Percentiles rank a stretch among this genome's conserved stretches.
Evolutionary conservation across 2,329 filamentous ascomycete species (phyloP).

Genomic region (Botryotinia calthae): DNA sequence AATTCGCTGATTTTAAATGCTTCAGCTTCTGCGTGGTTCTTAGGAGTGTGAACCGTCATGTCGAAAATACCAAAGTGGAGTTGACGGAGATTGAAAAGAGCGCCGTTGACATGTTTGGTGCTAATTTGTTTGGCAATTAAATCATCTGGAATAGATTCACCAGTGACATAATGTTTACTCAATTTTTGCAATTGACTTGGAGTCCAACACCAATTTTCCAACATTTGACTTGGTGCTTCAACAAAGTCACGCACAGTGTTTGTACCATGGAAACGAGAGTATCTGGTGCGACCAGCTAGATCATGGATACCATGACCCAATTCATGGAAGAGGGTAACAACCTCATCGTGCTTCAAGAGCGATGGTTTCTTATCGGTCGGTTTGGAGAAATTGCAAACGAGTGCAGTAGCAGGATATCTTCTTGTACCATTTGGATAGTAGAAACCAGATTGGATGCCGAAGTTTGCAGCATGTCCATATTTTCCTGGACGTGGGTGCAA

Average conservation of each 20-base stretch:
- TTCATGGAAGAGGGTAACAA: conserved; percentile 80
- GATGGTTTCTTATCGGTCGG: conserved; percentile 73
- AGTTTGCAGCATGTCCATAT: conserved; percentile 83
- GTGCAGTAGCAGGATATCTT: conserved; percentile 72
- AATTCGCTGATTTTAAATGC: conserved; percentile 60
- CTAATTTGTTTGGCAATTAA: conserved; percentile 71
- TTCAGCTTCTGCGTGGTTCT: conserved; percentile 66
- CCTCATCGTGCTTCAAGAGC: conserved; percentile 78
- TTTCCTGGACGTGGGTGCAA: conserved; percentile 78
- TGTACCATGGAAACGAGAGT: conserved; percentile 66
- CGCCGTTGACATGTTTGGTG: conserved; percentile 79
- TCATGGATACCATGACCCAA: conserved; percentile 71
- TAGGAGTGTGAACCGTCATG: conserved; percentile 74
- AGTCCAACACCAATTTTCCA: conserved; percentile 75
- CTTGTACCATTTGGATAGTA: conserved; percentile 64
- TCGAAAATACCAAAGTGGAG: conserved; percentile 81
- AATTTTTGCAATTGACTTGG: conserved; percentile 62
- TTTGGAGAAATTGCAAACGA: conserved; percentile 86
- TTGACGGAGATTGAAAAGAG: conserved; percentile 74
- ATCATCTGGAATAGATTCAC: conserved; percentile 69
- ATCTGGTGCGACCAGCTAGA: conserved; percentile 59
- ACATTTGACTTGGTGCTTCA: conserved; percentile 70
- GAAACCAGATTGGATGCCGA: conserved; percentile 74
- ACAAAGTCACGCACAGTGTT: conserved; percentile 67
- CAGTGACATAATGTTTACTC: conserved; percentile 70